These are phyloP conservation scores for Paracoccidioides brasiliensis DNA, from an alignment of 2,329 filamentous ascomycete genomes.

Conservation along the genomic window DNA sequence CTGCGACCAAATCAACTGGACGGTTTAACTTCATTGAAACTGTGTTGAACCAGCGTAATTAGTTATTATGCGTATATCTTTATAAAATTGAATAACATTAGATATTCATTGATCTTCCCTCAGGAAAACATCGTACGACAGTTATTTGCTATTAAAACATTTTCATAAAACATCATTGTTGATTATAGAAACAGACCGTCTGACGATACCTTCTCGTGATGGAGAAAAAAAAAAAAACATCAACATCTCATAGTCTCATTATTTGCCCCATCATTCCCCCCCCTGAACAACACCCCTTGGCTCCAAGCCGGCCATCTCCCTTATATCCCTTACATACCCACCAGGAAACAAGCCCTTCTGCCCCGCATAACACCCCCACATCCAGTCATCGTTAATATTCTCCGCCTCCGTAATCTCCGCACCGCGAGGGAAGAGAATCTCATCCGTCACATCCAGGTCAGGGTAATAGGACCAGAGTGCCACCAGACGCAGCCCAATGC, in stretches of 20 bases:
- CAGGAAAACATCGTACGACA: too few relatives aligned
- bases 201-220: too few relatives aligned
- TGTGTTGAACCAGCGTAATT: too few relatives aligned
- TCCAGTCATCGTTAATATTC: slow-evolving; percentile 87
- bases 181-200: too few relatives aligned
- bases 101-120: too few relatives aligned
- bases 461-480: slow-evolving; percentile 74
- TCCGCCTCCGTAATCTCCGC: slow-evolving; percentile 74
- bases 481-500: slow-evolving; percentile 48
- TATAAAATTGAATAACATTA: too few relatives aligned
- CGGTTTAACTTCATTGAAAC: too few relatives aligned
- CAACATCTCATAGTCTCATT: background rate
- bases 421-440: slow-evolving; percentile 69
- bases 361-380: slow-evolving; percentile 73
- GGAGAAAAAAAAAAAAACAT: too few relatives aligned
- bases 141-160: too few relatives aligned
- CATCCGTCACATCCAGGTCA: slow-evolving; percentile 43
- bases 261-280: background rate
- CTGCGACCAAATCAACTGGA: too few relatives aligned
- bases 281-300: background rate
- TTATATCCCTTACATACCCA: slow-evolving; percentile 51
- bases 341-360: slow-evolving; percentile 67
- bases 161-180: too few relatives aligned
- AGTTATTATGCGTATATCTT: too few relatives aligned
- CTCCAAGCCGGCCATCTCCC: slow-evolving; percentile 15